Evolutionary conservation across 1,284 basidiomycete species (phyloP).

Genomic region (Boletus hoseneyae): DNA sequence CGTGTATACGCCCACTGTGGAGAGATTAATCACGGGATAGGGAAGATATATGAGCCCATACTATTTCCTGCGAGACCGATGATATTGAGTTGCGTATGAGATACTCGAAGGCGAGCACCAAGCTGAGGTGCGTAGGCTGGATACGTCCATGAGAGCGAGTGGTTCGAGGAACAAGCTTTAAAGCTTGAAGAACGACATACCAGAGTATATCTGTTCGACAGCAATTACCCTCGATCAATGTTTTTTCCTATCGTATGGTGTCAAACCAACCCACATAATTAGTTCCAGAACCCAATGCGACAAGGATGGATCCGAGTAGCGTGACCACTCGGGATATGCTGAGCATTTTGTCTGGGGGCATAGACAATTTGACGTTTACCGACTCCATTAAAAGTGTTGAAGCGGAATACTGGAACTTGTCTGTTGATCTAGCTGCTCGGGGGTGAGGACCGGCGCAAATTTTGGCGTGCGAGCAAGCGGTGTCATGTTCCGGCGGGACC

Average conservation of each 20-base stretch:
- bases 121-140: conserved; percentile 81
- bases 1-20: conserved; percentile 55
- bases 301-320: conserved; percentile 52
- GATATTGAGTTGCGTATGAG: conserved; percentile 74
- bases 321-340: conserved; percentile 33
- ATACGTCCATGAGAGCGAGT: conserved; percentile 1
- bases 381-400: conserved; percentile 11
- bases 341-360: conserved; percentile 8
- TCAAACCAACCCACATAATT: conserved; percentile 58
- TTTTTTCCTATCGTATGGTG: not conserved
- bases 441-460: too few relatives aligned
- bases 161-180: too few relatives aligned
- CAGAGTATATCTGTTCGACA: conserved; percentile 30
- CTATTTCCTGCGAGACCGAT: conserved; percentile 69
- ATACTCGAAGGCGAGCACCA: conserved; percentile 62
- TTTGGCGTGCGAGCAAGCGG: too few relatives aligned
- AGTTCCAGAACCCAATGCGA: conserved; percentile 62
- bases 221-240: conserved; percentile 2
- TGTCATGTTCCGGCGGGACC: too few relatives aligned
- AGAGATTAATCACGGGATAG: conserved; percentile 3
- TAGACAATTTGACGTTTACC: not conserved
- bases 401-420: not conserved
- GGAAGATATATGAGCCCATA: conserved; percentile 26
- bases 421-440: too few relatives aligned
- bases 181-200: conserved; percentile 18